Percentiles rank a stretch among this genome's conserved stretches.
These are phyloP conservation scores for Asclepias syriaca DNA, from an alignment of 257 asterid genomes.

Conservation along the genomic window DNA sequence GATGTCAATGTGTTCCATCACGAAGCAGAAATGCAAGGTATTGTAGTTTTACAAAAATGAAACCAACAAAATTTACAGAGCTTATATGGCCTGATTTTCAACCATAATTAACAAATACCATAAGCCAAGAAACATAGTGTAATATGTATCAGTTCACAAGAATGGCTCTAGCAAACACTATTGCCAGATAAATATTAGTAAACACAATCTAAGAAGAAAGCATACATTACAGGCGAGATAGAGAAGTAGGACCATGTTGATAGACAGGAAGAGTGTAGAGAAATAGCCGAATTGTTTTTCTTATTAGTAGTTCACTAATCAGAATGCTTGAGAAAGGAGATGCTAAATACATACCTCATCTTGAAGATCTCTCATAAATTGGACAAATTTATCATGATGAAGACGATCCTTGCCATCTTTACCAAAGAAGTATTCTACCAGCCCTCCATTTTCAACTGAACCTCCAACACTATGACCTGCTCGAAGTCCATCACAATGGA, in stretches of 20 bases:
- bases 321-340: slow-evolving; percentile 14
- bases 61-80: background rate
- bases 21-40: background rate
- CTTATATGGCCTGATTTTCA: background rate
- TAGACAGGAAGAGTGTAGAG: background rate
- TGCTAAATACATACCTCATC: slow-evolving; percentile 55
- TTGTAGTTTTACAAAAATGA: background rate
- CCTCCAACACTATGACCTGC: slow-evolving; percentile 65
- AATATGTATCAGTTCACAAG: background rate
- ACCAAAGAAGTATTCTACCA: slow-evolving; percentile 72
- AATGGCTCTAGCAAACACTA: background rate
- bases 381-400: slow-evolving; percentile 62
- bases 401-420: slow-evolving; percentile 60
- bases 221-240: background rate
- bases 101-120: background rate
- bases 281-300: background rate
- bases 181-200: background rate
- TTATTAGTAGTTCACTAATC: background rate
- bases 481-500: slow-evolving; percentile 66
- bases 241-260: background rate
- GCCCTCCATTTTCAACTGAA: slow-evolving; percentile 71
- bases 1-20: background rate
- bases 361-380: slow-evolving; percentile 67
- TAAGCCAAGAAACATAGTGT: background rate
- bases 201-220: background rate